Evolutionary conservation across 2,329 filamentous ascomycete species (phyloP).

Genomic region (Dothideomycetidae sp.): DNA sequence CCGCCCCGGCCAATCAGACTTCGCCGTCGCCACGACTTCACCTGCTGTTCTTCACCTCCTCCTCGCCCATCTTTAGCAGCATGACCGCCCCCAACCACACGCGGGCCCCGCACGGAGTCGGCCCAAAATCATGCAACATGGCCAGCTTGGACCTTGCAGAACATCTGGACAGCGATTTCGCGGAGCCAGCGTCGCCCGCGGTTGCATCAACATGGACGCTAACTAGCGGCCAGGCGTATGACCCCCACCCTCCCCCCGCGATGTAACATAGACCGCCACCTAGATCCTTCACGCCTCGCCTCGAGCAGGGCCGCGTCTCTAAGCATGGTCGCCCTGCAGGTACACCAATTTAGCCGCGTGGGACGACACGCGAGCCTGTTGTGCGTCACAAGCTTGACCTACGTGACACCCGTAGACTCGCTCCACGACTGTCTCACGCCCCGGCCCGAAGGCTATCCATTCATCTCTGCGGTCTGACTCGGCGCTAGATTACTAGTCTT

Average conservation of each 20-base stretch:
- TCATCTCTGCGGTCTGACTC: no score
- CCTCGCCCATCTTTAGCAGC: neutral
- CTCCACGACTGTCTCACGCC: no score
- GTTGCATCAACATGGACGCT: neutral
- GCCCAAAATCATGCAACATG: neutral
- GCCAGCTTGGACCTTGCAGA: neutral
- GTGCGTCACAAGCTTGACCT: conserved; percentile 8
- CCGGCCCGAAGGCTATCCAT: no score
- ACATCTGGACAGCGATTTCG: neutral
- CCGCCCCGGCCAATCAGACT: neutral
- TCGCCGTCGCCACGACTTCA: neutral
- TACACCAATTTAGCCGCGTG: conserved; percentile 5
- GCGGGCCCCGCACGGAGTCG: no score
- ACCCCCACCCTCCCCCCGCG: neutral
- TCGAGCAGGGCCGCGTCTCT: neutral
- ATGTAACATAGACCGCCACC: no score
- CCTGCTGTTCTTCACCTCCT: neutral
- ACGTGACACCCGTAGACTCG: no score
- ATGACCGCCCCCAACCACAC: neutral
- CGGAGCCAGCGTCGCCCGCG: no score
- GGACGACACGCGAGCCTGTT: neutral
- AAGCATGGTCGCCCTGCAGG: no score
- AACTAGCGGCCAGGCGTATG: conserved; percentile 1
- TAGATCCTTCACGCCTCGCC: neutral
- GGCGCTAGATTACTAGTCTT: no score